Evolutionary conservation across 78 protist species (phyloP), one percentile per base, ranked within the genome.

Genomic region (Dictyostelium brefeldianum): DNA sequence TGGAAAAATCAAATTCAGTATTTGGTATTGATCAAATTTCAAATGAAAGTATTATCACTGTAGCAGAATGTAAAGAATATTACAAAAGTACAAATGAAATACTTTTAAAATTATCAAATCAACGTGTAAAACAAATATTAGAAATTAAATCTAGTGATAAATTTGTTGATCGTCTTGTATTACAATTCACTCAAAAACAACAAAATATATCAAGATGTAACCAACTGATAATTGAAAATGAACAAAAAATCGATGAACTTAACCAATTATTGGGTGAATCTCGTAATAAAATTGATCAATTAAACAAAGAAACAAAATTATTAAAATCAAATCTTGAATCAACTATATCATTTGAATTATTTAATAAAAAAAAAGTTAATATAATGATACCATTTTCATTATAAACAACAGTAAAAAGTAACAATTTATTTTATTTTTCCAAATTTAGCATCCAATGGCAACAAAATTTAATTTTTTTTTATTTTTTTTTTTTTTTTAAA

Each of bases 161-260:
- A 31, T 85, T 47, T 56, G 48, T 85, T 29, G 92, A 85, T 48
- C 78, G 92, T 73, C 6, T 85, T 5, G 81, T 75, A 73, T 31
- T 85, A 25, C 92, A 85, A 75, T 85, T 85, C 83, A 75, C 31
- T 47, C 92, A 85, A 29, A 85, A 75, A 85, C 71, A 74, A 59
- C 29, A 22, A 17, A 75, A 36, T 50, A 85, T 85, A 17, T 5
- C 75, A 3, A 85, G 75, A 47, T 62, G 59, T 41, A 71, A 36
- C 5, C 62, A 85, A 3, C 17, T 25, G 15, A 43, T 85, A 10
- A 10, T 18, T 4, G 92, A 85, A 9, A 22, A 47, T 14, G 71
- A 54, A 2, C n/a, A 11, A 56, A 85, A 85, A 29, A 53, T 67
- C n/a, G 69, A 85, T 47, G 78, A 85, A 8, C 11, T 75, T 8